phyloP scores from a whole-genome alignment of 2,329 filamentous ascomycete genomes.

The Pseudophaeomoniella oleicola region DNA sequence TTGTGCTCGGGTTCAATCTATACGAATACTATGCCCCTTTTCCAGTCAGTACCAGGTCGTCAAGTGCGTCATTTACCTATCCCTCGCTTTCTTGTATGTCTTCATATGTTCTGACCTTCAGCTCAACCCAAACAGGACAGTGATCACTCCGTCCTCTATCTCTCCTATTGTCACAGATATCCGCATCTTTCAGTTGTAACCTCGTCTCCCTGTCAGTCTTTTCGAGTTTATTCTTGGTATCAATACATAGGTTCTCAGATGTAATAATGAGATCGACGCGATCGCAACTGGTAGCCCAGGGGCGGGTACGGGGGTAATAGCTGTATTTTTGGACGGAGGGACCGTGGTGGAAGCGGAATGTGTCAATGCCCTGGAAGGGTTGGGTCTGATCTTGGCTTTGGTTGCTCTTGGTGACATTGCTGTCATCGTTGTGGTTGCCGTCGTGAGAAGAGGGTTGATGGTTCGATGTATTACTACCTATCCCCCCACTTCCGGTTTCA shows the following conservation, averaged over 20 bases:
- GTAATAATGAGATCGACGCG: slow-evolving; percentile 37
- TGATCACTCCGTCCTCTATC: slow-evolving; percentile 40
- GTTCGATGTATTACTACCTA: no score
- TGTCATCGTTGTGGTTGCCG: neutral
- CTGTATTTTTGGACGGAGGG: slow-evolving; percentile 31
- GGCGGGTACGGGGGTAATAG: slow-evolving; percentile 28
- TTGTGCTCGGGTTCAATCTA: no score
- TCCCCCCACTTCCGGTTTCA: no score
- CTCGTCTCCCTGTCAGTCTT: slow-evolving; percentile 1
- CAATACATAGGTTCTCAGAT: slow-evolving; percentile 24
- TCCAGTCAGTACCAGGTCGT: no score
- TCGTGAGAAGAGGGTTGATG: neutral
- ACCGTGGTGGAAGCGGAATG: slow-evolving; percentile 31
- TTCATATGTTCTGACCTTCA: no score
- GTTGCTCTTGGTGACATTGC: neutral
- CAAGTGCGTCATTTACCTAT: no score
- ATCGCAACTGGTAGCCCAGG: slow-evolving; percentile 38
- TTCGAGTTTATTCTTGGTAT: slow-evolving; percentile 10
- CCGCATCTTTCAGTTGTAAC: slow-evolving; percentile 18
- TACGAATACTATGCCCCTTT: no score
- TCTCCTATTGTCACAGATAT: slow-evolving; percentile 24
- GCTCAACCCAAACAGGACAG: slow-evolving; percentile 33
- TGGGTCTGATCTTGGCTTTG: no score
- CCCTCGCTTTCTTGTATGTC: no score
- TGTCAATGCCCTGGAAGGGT: slow-evolving; percentile 27